These are phyloP conservation scores for Colletotrichum sp. DNA, from an alignment of 2,329 filamentous ascomycete species.

Conservation along the genomic window DNA sequence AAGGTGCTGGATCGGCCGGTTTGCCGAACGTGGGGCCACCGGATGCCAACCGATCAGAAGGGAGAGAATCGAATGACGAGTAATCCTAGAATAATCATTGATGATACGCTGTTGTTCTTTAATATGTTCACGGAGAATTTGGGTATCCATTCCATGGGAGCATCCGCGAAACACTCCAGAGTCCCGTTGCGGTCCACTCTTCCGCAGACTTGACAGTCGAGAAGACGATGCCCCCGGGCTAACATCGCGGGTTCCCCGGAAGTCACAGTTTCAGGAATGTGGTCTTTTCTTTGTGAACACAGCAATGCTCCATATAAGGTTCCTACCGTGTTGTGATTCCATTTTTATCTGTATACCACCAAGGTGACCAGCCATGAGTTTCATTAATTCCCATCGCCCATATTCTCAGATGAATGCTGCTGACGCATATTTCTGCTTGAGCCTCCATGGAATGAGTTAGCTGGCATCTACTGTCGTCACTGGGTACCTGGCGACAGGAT, in stretches of 20 bases:
- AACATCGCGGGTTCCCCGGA: neutral
- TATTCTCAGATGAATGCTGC: neutral
- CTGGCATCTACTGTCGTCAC: neutral
- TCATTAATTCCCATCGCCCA: accelerated
- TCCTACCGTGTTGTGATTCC: neutral
- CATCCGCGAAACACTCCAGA: neutral
- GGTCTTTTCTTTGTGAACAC: neutral
- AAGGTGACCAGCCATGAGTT: neutral
- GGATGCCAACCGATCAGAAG: neutral
- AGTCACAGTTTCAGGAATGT: neutral
- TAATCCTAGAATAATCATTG: neutral
- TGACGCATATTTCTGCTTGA: neutral
- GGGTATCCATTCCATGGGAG: neutral
- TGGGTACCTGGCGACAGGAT: neutral
- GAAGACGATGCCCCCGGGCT: neutral
- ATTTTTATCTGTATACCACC: neutral
- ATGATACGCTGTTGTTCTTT: neutral
- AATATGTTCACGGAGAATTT: neutral
- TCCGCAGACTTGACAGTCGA: neutral
- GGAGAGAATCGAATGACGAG: neutral
- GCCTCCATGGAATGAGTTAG: neutral
- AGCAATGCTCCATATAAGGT: neutral
- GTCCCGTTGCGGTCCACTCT: neutral
- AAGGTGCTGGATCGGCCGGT: neutral
- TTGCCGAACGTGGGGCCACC: neutral